Percentiles rank a stretch among this genome's conserved stretches.
Conservation (phyloP, 2,329 filamentous ascomycete genomes). For the Apiospora hydei region DNA sequence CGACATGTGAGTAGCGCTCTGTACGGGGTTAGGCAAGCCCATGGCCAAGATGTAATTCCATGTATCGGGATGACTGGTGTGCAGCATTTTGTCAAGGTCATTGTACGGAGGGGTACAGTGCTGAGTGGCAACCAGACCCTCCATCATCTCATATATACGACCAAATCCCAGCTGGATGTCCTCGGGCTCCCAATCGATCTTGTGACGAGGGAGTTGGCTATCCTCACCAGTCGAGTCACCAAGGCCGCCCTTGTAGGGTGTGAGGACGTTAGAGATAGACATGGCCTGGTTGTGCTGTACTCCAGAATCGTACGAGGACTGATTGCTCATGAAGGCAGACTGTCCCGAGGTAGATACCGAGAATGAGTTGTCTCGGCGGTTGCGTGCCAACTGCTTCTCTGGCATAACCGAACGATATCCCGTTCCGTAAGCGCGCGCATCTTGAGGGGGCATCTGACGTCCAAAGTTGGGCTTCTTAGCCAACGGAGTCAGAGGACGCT, state of each 20-base stretch:
- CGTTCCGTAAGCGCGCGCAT: conserved; percentile 14
- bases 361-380: not conserved
- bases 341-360: conserved; percentile 20
- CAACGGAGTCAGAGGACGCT: conserved; percentile 21
- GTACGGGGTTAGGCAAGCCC: conserved; percentile 32
- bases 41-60: conserved; percentile 39
- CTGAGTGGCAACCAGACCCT: conserved; percentile 39
- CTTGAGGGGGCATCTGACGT: not conserved
- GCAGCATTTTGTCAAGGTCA: conserved; percentile 31
- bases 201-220: conserved; percentile 32
- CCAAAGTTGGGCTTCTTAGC: conserved; percentile 22
- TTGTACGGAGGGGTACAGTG: conserved; percentile 32
- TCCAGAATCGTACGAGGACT: not conserved
- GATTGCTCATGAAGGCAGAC: not conserved
- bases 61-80: conserved; percentile 33
- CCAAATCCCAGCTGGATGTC: conserved; percentile 37
- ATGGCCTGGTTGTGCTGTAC: not conserved
- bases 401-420: not conserved
- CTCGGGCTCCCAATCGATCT: conserved; percentile 34
- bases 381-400: not conserved
- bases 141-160: conserved; percentile 38
- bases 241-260: not conserved
- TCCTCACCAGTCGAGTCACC: not conserved
- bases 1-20: conserved; percentile 36
- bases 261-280: not conserved